These are phyloP conservation scores for Phylloporus sp. DNA, from an alignment of 768 basidiomycete species.

Conservation along the genomic window DNA sequence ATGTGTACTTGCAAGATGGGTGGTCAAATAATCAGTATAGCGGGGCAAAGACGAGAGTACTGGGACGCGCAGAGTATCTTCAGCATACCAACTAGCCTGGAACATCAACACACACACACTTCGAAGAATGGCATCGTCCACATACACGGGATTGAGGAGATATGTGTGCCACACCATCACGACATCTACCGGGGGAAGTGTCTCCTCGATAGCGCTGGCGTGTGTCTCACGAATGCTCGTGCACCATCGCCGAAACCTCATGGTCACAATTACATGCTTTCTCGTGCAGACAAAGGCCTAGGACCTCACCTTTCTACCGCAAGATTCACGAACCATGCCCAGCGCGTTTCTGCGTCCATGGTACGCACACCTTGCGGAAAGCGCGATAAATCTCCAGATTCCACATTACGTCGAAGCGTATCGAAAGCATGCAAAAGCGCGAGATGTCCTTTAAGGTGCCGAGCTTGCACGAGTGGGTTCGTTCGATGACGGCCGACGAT, in stretches of 20 bases:
- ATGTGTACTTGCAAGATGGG: slow-evolving; percentile 7
- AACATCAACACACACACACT: background rate
- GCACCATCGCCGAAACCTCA: slow-evolving; percentile 37
- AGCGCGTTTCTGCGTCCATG: slow-evolving; percentile 29
- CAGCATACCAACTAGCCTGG: slow-evolving; percentile 23
- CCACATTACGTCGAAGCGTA: slow-evolving; percentile 17
- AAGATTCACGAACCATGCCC: slow-evolving; percentile 38
- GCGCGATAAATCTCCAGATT: slow-evolving; percentile 8
- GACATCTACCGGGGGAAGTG: slow-evolving; percentile 37
- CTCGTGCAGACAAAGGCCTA: background rate
- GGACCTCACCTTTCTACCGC: slow-evolving; percentile 34
- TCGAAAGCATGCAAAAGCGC: slow-evolving; percentile 27
- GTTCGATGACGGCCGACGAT: background rate
- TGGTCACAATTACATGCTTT: background rate
- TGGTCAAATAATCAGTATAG: slow-evolving; percentile 12
- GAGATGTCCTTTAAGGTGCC: slow-evolving; percentile 31
- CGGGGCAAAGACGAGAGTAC: slow-evolving; percentile 1
- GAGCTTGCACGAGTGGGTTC: background rate
- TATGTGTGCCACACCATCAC: slow-evolving; percentile 42
- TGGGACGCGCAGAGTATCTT: slow-evolving; percentile 13
- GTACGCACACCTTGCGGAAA: slow-evolving; percentile 9
- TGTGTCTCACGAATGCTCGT: background rate
- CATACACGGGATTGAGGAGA: slow-evolving; percentile 36
- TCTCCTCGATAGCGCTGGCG: background rate
- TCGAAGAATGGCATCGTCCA: background rate